Evolutionary conservation across 2,329 filamentous ascomycete genomes (phyloP), one percentile per base, ranked within the genome.

Genomic region (Raffaelea deltoideospora): DNA sequence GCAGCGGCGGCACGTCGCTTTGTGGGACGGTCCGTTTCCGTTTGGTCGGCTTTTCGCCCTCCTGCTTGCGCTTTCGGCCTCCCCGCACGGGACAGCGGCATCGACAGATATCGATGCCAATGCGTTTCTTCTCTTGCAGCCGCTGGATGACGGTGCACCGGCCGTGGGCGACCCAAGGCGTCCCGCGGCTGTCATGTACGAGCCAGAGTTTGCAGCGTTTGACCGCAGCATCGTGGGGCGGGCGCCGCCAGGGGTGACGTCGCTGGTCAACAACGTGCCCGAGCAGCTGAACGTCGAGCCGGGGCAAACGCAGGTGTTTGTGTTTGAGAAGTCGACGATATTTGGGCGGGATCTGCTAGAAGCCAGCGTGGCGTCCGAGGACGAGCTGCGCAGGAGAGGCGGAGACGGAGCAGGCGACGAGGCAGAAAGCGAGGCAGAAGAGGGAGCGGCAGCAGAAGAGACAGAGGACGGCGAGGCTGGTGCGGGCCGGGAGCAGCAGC

Each of bases 231-330:
- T 83, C 31, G 60, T 81, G 40, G 75, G 77, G 33, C 68, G 76
- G 44, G 68, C 68, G 33, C 64, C 72, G 20, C 58, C 59, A 5
- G 63, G 61, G 1, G 63, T 69, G 13, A 61, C 57, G 8, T 49
- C 65, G 3, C 58, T 70, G 39, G 58, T 54, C 10, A 86, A 88
- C 49, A 86, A 94, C 53, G 61, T 65, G 23, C 70, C 74, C 14
- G 50, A 58, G 45, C 57, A 61, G 29, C 60, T 67, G 45, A 79
- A 81, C 39, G 60, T 90, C 20, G 51, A 63, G 4, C 63, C 74
- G 7, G 83, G 81, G 19, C 61, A 60, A 29, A 75, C 70, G 9
- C 63, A 75, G 34, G 66, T 68, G 32, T 88, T 76, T 60, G 64
- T 74, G 29, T 76, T 87, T 45, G 62, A 69, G 23, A 68, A 67